Evolutionary conservation across 1,284 basidiomycete species (phyloP).

Genomic region (Rhodotorula sp.): DNA sequence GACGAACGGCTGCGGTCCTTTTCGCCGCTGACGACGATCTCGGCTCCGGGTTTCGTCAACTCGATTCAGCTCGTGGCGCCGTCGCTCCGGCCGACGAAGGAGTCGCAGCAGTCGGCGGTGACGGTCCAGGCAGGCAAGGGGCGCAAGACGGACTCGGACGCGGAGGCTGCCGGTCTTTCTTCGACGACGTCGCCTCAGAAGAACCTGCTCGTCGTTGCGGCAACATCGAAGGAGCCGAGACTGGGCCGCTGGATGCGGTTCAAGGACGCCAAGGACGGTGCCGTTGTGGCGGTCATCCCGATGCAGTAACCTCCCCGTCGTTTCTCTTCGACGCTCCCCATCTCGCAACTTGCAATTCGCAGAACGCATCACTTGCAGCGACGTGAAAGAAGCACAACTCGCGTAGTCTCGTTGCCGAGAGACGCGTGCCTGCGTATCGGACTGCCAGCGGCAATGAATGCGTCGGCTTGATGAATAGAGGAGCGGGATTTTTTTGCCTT

Average conservation of each 20-base stretch:
- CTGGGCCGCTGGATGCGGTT: constrained; percentile 82
- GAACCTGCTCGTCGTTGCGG: constrained; percentile 68
- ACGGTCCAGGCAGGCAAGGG: constrained; percentile 26
- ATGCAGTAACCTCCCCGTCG: constrained; percentile 9
- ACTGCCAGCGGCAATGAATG: too few species aligned
- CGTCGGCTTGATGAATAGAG: too few species aligned
- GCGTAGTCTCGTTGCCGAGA: too few species aligned
- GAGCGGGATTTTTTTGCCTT: too few species aligned
- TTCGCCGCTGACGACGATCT: constrained; percentile 61
- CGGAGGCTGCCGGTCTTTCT: not conserved
- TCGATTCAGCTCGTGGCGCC: constrained; percentile 75
- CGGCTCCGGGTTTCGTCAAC: constrained; percentile 78
- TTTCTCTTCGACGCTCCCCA: not conserved
- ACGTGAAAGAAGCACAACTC: too few species aligned
- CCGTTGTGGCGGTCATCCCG: constrained; percentile 56
- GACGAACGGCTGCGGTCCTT: constrained; percentile 74
- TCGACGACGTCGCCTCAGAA: constrained; percentile 32
- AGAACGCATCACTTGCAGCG: not conserved
- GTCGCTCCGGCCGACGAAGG: constrained; percentile 54
- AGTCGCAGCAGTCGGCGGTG: constrained; percentile 15
- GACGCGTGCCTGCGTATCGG: too few species aligned
- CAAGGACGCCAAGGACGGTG: constrained; percentile 70
- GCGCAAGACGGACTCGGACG: constrained; percentile 44
- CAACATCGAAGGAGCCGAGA: constrained; percentile 80
- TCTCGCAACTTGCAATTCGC: not conserved